Percentiles rank a stretch among this genome's conserved stretches.
Evolutionary conservation across 768 basidiomycete species (phyloP).

Genomic region (Austroboletus eburneus): DNA sequence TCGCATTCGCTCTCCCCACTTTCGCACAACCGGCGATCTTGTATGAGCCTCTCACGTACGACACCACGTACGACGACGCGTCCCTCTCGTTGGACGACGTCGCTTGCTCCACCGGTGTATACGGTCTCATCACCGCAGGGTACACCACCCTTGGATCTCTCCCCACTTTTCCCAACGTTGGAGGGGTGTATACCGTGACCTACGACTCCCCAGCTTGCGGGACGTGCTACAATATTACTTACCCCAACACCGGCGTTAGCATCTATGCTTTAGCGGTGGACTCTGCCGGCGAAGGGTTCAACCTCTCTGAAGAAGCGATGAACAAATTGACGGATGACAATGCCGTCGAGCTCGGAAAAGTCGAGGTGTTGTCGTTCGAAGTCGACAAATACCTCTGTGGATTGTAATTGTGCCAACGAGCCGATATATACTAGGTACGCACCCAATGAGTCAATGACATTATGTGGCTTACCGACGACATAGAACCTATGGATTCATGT

Average conservation of each 20-base stretch:
- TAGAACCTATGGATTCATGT: too few species aligned
- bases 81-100: slow-evolving; percentile 13
- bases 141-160: slow-evolving; percentile 32
- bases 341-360: slow-evolving; percentile 45
- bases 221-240: slow-evolving; percentile 31
- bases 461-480: too few species aligned
- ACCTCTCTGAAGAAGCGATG: slow-evolving; percentile 47
- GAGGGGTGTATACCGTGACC: slow-evolving; percentile 31
- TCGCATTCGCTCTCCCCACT: slow-evolving; percentile 17
- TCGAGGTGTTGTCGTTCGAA: slow-evolving; percentile 40
- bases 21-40: slow-evolving; percentile 6
- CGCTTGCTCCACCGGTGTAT: slow-evolving; percentile 32
- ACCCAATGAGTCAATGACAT: too few species aligned
- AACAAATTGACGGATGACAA: slow-evolving; percentile 46
- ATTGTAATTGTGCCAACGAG: too few species aligned
- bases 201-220: slow-evolving; percentile 32
- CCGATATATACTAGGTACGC: too few species aligned
- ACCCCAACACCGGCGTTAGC: slow-evolving; percentile 7
- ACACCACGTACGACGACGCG: slow-evolving; percentile 30
- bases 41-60: slow-evolving; percentile 23
- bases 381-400: slow-evolving; percentile 48
- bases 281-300: neutral
- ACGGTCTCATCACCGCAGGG: slow-evolving; percentile 30
- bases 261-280: slow-evolving; percentile 30
- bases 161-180: slow-evolving; percentile 30